Base-by-base conservation (phyloP, 331 rosid genomes). In the Rhamnella rubrinervis region DNA sequence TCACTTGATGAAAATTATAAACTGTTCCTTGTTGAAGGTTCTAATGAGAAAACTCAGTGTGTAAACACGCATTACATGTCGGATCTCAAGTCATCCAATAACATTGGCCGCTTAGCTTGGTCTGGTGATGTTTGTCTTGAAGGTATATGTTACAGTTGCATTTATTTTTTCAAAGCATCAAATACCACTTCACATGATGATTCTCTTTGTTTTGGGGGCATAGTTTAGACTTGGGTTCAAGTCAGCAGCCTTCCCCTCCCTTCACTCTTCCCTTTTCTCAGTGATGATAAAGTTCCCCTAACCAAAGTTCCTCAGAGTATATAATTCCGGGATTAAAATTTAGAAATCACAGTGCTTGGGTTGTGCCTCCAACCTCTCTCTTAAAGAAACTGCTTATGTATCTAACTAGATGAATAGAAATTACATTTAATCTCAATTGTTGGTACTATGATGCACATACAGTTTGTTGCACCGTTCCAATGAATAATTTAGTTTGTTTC, bases 71-170 rank as follows among this genome's bases (percentile, higher is more conserved):
- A 75, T 75, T 95, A 87, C 86, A 91, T 91, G 98, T 85, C 96
- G 64, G 95, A 85, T 70, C 86, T 91, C 49, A 85, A 87, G 81
- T 89, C 96, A n/a, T 76, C 92, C 26, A 85, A 86, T 82, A 84
- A 77, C 69, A 14, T 95, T 61, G 77, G 55, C 65, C 75, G 69
- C 82, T 81, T 95, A 66, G 90, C 97, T 78, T 77, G 91, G 95
- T 85, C 95, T 50, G 93, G 97, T 35, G 86, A 95, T 81, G 77
- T 95, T 78, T 77, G 82, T 74, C 97, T 95, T 65, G 93, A 89
- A 95, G 98, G 98, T 91, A 87, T 68, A 44, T 59, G 40, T 79
- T 35, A 63, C 31, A 70, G 59, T 70, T 68, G 71, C 65, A 21
- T 60, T 10, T n/a, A 6, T 67, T 72, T 61, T 76, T 52, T 38